A percentile compares a stretch with the other conserved stretches of the same genome.
Conservation (phyloP, 2,329 filamentous ascomycete species). For the Penicillium sp. region DNA sequence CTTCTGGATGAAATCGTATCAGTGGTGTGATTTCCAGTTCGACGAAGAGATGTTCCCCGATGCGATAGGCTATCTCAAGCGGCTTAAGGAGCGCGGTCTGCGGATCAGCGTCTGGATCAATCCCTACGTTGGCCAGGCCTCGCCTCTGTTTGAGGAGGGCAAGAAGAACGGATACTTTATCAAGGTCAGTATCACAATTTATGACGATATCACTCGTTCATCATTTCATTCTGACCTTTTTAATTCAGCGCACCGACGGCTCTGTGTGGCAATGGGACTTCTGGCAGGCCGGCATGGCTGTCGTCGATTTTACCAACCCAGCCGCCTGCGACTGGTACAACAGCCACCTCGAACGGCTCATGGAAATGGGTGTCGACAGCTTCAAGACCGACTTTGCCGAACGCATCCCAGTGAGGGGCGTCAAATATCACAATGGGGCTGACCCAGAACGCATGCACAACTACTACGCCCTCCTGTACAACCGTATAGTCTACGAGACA, state of each 20-base stretch:
- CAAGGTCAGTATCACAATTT: constrained; percentile 37
- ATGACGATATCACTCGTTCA: too few species aligned
- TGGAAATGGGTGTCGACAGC: constrained; percentile 63
- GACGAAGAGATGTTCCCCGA: constrained; percentile 64
- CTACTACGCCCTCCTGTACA: constrained; percentile 69
- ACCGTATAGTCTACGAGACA: constrained; percentile 62
- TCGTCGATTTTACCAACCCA: constrained; percentile 70
- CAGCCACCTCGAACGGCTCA: constrained; percentile 55
- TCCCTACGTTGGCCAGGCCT: constrained; percentile 65
- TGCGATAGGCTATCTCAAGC: constrained; percentile 56
- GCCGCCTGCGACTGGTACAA: constrained; percentile 61
- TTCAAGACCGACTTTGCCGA: constrained; percentile 75
- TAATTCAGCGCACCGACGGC: constrained; percentile 52
- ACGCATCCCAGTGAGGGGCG: constrained; percentile 60
- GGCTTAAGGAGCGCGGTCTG: constrained; percentile 58
- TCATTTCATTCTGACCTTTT: background rate
- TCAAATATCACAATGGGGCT: constrained; percentile 57
- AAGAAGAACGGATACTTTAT: constrained; percentile 62
- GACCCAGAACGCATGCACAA: constrained; percentile 68
- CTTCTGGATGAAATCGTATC: constrained; percentile 71
- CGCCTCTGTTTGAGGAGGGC: constrained; percentile 57
- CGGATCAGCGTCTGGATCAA: constrained; percentile 74
- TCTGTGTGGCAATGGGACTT: constrained; percentile 71
- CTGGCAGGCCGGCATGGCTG: constrained; percentile 71
- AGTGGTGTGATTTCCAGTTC: constrained; percentile 71